phyloP scores from a whole-genome alignment of 768 basidiomycete genomes.

The Suillus tomentosus region DNA sequence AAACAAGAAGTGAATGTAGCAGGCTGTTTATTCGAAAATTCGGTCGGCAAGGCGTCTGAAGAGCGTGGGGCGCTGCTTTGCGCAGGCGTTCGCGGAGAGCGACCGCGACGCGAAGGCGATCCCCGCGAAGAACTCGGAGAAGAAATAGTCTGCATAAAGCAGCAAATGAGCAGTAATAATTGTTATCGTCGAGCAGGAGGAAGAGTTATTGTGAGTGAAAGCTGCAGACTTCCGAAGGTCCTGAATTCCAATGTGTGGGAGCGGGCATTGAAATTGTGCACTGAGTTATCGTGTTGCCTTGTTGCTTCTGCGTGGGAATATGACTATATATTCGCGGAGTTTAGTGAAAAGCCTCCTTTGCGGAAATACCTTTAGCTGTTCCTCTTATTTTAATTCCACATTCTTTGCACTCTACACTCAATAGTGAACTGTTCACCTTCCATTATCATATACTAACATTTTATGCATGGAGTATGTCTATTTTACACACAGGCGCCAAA shows the following conservation, averaged over 20 bases:
- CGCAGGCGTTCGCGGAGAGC: constrained; percentile 57
- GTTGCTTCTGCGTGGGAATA: constrained; percentile 35
- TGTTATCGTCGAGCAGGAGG: constrained; percentile 16
- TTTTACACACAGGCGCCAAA: constrained; percentile 2
- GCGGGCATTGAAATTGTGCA: constrained; percentile 42
- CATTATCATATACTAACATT: neutral
- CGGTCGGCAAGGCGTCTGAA: constrained; percentile 48
- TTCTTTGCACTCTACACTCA: neutral
- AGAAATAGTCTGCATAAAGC: constrained; percentile 45
- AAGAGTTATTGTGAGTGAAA: constrained; percentile 18
- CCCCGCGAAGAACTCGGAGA: constrained; percentile 54
- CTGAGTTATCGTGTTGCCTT: constrained; percentile 40
- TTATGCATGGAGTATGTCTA: neutral
- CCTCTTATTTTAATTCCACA: constrained; percentile 3
- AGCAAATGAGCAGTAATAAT: constrained; percentile 11
- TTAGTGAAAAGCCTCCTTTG: constrained; percentile 31
- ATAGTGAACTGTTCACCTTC: neutral
- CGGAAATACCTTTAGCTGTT: constrained; percentile 9
- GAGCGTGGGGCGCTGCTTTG: constrained; percentile 41
- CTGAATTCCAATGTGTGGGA: constrained; percentile 37
- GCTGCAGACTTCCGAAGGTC: constrained; percentile 24
- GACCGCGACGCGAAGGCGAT: constrained; percentile 62
- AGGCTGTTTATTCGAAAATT: constrained; percentile 50
- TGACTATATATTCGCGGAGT: constrained; percentile 35
- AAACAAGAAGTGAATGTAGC: constrained; percentile 66